Conservation (phyloP, 495 filamentous ascomycete genomes). For the Penicillium cataractarum region DNA sequence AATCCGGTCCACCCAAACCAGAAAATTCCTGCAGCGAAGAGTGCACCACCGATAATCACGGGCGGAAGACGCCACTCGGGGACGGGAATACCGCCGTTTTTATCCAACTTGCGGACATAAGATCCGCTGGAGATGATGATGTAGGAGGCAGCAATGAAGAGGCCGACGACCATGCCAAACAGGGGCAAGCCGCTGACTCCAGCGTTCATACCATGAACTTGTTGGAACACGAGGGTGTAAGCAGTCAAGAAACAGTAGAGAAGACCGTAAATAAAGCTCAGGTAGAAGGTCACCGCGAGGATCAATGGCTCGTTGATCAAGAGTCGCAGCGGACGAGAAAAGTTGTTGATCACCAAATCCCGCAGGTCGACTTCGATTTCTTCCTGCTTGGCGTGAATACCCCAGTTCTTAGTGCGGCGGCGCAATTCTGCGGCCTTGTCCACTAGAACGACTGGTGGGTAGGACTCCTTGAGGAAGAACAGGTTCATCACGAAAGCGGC, state of each 20-base stretch:
- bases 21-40: slow-evolving; percentile 78
- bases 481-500: slow-evolving; percentile 69
- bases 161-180: slow-evolving; percentile 49
- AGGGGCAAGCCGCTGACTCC: slow-evolving; percentile 46
- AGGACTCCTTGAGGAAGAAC: slow-evolving; percentile 81
- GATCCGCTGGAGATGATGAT: slow-evolving; percentile 28
- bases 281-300: slow-evolving; percentile 33
- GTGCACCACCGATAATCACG: slow-evolving; percentile 73
- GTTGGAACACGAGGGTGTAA: slow-evolving; percentile 47
- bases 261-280: slow-evolving; percentile 47
- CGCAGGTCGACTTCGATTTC: slow-evolving; percentile 85
- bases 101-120: slow-evolving; percentile 64
- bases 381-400: slow-evolving; percentile 92
- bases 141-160: slow-evolving; percentile 39
- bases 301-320: slow-evolving; percentile 35
- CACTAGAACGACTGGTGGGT: slow-evolving; percentile 80
- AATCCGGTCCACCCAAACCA: slow-evolving; percentile 88
- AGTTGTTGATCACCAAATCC: slow-evolving; percentile 53
- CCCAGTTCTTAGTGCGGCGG: slow-evolving; percentile 86
- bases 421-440: slow-evolving; percentile 78
- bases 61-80: slow-evolving; percentile 88
- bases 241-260: slow-evolving; percentile 52
- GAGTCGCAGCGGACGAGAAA: slow-evolving; percentile 35
- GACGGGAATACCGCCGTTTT: slow-evolving; percentile 72
- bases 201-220: slow-evolving; percentile 39